Evolutionary conservation across 192 early-diverging fungal species (phyloP), one percentile per base, ranked within the genome.

Genomic region (Allomyces arbusculus): DNA sequence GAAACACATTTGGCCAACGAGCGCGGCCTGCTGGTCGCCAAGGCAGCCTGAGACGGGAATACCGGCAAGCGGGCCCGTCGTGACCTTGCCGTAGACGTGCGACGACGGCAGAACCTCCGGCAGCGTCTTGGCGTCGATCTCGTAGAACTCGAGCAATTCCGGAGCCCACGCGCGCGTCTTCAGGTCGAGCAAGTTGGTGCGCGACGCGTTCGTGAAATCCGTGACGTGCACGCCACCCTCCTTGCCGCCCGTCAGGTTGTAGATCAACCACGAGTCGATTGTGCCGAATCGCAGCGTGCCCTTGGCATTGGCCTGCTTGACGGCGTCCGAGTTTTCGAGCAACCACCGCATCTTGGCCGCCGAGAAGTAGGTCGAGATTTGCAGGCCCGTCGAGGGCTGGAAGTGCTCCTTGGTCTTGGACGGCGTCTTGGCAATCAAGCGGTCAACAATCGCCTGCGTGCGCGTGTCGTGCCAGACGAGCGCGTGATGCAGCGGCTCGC

Each of bases 131-230:
- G 73, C 73, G 61, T 79, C 73, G 63, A 93, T 61, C 43, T 76
- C 80, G 75, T 95, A 97, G 73, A 94, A 95, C 44, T 84, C 76
- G 33, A 85, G 75, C 62, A 79, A 72, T 67, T 88, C 75, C 10
- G 83, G 71, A 78, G 87, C 89, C 93, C 93, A 96, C 64, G 86
- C 65, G 62, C 91, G 77, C 28, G 82, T 80, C 24, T 83, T 73
- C 58, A 96, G 76, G 71, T 94, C 85, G 91, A 96, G 93, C 4
- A 96, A 77, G 91, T 93, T 92, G 4, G 93, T 96, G 63, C 93
- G 86, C 67, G 84, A 87, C 23, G 93, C 93, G 72, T 96, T 96
- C 23, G 93, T 91, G 24, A 92, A 89, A 70, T 96, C 93, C 0
- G 93, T 94, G 16, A 89, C 82, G 70, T 90, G 86, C 24, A 80